A percentile compares a stretch with the other conserved stretches of the same genome.
Evolutionary conservation across 306 rosid species (phyloP).

Genomic region (Vigna unguiculata): DNA sequence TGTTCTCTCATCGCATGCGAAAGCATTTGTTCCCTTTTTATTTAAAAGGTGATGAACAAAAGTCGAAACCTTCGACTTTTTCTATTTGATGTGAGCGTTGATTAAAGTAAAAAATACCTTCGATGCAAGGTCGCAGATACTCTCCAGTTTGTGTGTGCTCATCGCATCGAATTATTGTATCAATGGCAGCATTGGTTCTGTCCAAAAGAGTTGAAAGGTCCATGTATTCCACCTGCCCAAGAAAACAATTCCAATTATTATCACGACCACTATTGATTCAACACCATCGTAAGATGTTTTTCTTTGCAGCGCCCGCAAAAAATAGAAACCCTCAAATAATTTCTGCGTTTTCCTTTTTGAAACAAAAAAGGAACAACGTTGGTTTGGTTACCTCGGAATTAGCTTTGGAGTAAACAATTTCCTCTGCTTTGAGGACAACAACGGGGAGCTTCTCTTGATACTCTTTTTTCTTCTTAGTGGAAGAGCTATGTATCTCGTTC

Average conservation of each 20-base stretch:
- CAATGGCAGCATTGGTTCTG: conserved; percentile 72
- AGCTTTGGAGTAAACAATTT: conserved; percentile 86
- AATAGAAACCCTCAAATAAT: neutral
- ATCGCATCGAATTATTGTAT: conserved; percentile 69
- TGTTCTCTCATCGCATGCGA: no score
- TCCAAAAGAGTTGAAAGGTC: conserved; percentile 71
- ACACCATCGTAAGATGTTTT: neutral
- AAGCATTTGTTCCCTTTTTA: neutral
- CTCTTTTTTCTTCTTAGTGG: conserved; percentile 77
- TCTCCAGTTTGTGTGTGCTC: conserved; percentile 66
- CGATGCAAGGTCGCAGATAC: conserved; percentile 84
- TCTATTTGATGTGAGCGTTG: neutral
- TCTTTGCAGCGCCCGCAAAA: neutral
- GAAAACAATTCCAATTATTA: neutral
- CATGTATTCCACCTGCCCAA: conserved; percentile 73
- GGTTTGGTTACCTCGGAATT: conserved; percentile 65
- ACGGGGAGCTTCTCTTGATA: conserved; percentile 87
- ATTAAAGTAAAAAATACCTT: conserved; percentile 56
- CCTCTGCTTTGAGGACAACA: conserved; percentile 81
- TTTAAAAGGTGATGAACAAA: neutral
- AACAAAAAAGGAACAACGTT: neutral
- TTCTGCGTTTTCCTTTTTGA: no score
- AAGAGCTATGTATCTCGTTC: conserved; percentile 62
- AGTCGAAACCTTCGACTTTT: neutral
- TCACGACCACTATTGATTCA: neutral